These are phyloP conservation scores for Trichoderma sp. DNA, from an alignment of 2,329 filamentous ascomycete species.

Conservation along the genomic window DNA sequence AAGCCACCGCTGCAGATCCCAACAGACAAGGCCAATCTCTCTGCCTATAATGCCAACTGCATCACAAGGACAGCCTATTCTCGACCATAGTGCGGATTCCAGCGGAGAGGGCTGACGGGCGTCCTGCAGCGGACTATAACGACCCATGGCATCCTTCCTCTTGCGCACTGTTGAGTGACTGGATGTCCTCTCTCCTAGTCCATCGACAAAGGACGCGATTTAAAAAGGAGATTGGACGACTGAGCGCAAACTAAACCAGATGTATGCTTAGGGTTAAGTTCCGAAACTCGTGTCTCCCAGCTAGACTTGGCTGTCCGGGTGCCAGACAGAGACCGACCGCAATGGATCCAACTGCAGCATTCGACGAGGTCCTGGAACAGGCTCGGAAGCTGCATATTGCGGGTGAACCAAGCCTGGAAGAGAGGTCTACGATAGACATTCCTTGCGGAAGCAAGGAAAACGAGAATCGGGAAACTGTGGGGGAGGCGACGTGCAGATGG, in stretches of 20 bases:
- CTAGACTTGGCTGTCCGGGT: slow-evolving; percentile 40
- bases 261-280: slow-evolving; percentile 94
- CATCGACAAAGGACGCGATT: slow-evolving; percentile 40
- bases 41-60: slow-evolving; percentile 27
- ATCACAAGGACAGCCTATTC: slow-evolving; percentile 38
- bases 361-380: slow-evolving; percentile 55
- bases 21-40: slow-evolving; percentile 26
- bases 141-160: slow-evolving; percentile 70
- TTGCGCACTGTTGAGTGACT: slow-evolving; percentile 56
- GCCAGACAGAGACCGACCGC: slow-evolving; percentile 37
- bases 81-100: slow-evolving; percentile 58
- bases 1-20: not conserved
- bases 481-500: slow-evolving; percentile 68
- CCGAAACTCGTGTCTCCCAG: slow-evolving; percentile 66
- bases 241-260: slow-evolving; percentile 75
- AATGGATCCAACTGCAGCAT: slow-evolving; percentile 48
- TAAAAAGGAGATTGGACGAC: slow-evolving; percentile 72
- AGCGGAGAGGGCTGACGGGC: slow-evolving; percentile 71
- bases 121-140: slow-evolving; percentile 38
- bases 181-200: slow-evolving; percentile 54
- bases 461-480: slow-evolving; percentile 73
- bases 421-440: slow-evolving; percentile 55
- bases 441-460: slow-evolving; percentile 58
- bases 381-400: slow-evolving; percentile 59
- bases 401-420: slow-evolving; percentile 35